These are phyloP conservation scores for Deinandra increscens DNA, from an alignment of 129 eudicot genomes.

Conservation along the genomic window DNA sequence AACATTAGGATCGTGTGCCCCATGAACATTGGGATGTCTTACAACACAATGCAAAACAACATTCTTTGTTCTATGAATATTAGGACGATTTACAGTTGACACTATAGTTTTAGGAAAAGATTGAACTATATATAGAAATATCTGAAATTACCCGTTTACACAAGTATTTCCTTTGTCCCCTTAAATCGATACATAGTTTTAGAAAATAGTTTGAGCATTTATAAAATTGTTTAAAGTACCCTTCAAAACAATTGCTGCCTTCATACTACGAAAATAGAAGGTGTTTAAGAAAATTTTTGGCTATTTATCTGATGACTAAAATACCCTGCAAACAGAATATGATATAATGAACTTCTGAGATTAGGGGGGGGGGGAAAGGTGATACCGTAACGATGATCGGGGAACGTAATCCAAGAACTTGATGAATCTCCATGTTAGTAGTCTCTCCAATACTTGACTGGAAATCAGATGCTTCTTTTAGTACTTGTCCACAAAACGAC, in stretches of 20 bases:
- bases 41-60: background rate
- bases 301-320: background rate
- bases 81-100: background rate
- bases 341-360: background rate
- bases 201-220: background rate
- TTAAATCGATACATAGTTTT: background rate
- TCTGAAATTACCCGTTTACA: background rate
- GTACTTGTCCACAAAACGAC: slow-evolving; percentile 83
- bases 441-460: slow-evolving; percentile 75
- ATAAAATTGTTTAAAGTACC: slow-evolving; percentile 1
- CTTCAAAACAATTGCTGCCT: slow-evolving; percentile 7
- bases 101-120: background rate
- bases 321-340: background rate
- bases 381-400: slow-evolving; percentile 84
- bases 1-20: background rate
- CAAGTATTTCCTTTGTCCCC: background rate
- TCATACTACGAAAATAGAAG: background rate
- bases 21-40: slow-evolving; percentile 3
- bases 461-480: slow-evolving; percentile 93
- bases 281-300: background rate
- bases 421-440: slow-evolving; percentile 80
- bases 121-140: background rate
- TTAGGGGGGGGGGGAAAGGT: background rate
- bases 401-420: slow-evolving; percentile 90
- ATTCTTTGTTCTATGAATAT: background rate